Percentiles rank a stretch among this genome's conserved stretches.
These are phyloP conservation scores for Ajuga reptans DNA, from an alignment of 305 asterid species.

Conservation along the genomic window DNA sequence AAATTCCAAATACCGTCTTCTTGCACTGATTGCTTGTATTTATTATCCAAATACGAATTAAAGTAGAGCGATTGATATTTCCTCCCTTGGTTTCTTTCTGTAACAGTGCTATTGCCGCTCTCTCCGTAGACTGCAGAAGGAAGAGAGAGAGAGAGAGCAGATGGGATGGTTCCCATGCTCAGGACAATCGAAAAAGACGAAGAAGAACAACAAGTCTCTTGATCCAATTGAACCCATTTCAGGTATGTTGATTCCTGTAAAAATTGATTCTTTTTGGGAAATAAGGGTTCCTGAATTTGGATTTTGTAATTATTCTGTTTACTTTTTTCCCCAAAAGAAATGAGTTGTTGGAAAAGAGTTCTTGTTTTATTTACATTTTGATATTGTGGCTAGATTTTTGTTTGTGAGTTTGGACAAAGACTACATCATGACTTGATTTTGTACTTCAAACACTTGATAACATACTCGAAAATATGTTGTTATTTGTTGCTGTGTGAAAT, in stretches of 20 bases:
- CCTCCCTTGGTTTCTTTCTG: background rate
- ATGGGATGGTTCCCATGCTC: slow-evolving; percentile 94
- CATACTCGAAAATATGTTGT: background rate
- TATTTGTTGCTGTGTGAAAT: background rate
- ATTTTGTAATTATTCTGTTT: background rate
- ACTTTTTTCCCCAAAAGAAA: background rate
- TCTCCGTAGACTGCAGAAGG: background rate
- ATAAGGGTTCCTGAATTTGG: slow-evolving; percentile 1
- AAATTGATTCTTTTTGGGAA: background rate
- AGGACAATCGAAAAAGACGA: slow-evolving; percentile 45
- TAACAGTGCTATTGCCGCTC: slow-evolving; percentile 15
- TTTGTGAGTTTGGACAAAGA: background rate
- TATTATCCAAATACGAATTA: background rate
- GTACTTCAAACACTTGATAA: background rate
- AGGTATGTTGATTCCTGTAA: slow-evolving; percentile 26
- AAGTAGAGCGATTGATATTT: background rate
- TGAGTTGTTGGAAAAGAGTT: background rate
- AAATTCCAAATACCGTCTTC: background rate
- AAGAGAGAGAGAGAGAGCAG: slow-evolving; percentile 16
- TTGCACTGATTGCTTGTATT: background rate
- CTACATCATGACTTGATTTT: background rate
- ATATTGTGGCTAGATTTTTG: background rate
- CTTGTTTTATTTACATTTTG: background rate
- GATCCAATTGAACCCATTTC: slow-evolving; percentile 41
- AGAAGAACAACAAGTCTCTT: slow-evolving; percentile 37